phyloP scores from a whole-genome alignment of 306 rosid species.

The Cyclanthera cordifolia region DNA sequence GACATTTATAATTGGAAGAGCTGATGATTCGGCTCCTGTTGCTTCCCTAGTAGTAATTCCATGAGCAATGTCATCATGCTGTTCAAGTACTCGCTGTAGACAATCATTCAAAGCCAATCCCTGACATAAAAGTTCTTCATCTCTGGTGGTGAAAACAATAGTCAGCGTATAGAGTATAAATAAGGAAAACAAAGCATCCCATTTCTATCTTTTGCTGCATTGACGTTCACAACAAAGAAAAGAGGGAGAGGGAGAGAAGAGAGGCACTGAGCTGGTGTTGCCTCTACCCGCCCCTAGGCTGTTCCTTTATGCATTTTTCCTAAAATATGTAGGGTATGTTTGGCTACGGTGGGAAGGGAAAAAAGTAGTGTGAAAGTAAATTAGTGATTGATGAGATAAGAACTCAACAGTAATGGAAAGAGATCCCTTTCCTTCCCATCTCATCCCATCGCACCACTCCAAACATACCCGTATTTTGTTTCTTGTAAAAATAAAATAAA shows the following conservation, averaged over 20 bases:
- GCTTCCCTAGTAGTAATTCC: conserved; percentile 34
- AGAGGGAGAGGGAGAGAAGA: too few species aligned
- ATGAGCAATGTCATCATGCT: conserved; percentile 50
- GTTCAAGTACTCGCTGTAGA: conserved; percentile 69
- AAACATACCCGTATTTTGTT: too few species aligned
- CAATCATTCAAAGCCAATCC: conserved; percentile 74
- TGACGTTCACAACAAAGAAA: too few species aligned
- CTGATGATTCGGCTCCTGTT: conserved; percentile 43
- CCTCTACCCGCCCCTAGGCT: too few species aligned
- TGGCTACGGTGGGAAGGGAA: too few species aligned
- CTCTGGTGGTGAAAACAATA: conserved; percentile 37
- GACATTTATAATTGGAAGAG: conserved; percentile 56
- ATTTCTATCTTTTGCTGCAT: neutral
- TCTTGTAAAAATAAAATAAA: neutral
- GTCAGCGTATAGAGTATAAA: conserved; percentile 13
- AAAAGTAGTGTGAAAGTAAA: too few species aligned
- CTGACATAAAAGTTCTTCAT: conserved; percentile 63
- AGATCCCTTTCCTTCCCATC: too few species aligned
- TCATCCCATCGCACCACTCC: too few species aligned
- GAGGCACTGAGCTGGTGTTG: too few species aligned
- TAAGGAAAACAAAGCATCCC: neutral
- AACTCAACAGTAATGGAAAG: too few species aligned
- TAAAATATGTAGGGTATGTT: neutral
- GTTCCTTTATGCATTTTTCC: neutral
- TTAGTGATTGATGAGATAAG: too few species aligned